Conservation (phyloP, 176 grass and related monocot genomes). For the Avena insularis region DNA sequence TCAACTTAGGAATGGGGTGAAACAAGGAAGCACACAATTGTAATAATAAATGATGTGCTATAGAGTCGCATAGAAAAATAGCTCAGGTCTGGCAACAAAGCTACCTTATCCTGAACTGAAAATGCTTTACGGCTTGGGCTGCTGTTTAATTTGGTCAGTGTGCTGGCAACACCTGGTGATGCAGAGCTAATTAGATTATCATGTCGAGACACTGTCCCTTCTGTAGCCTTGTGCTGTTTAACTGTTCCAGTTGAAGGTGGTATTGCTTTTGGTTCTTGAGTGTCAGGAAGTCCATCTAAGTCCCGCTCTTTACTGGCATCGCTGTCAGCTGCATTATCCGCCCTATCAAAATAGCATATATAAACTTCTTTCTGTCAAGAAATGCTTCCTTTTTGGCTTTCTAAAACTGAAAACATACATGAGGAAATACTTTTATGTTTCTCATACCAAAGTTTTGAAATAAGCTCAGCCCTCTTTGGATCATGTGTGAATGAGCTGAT, state of each 20-base stretch:
- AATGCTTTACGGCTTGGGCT: constrained; percentile 87
- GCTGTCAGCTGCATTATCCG: constrained; percentile 64
- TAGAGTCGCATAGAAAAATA: constrained; percentile 21
- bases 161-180: constrained; percentile 36
- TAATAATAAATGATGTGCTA: constrained; percentile 1
- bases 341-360: constrained; percentile 55
- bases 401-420: not conserved
- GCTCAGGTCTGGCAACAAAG: constrained; percentile 6
- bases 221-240: constrained; percentile 43
- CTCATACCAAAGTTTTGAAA: constrained; percentile 70
- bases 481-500: constrained; percentile 95
- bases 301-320: constrained; percentile 71
- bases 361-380: constrained; percentile 30
- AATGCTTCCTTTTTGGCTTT: not conserved
- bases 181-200: constrained; percentile 44
- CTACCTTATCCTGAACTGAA: constrained; percentile 98
- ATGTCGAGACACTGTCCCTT: constrained; percentile 50
- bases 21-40: not conserved
- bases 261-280: constrained; percentile 45
- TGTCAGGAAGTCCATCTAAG: constrained; percentile 48
- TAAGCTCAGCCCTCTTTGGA: constrained; percentile 63
- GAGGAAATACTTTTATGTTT: constrained; percentile 23
- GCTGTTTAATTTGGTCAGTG: constrained; percentile 57
- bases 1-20: constrained; percentile 6
- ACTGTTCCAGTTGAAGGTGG: constrained; percentile 48